Base-by-base conservation (phyloP, 495 filamentous ascomycete genomes). In the Penicillium chermesinum region DNA sequence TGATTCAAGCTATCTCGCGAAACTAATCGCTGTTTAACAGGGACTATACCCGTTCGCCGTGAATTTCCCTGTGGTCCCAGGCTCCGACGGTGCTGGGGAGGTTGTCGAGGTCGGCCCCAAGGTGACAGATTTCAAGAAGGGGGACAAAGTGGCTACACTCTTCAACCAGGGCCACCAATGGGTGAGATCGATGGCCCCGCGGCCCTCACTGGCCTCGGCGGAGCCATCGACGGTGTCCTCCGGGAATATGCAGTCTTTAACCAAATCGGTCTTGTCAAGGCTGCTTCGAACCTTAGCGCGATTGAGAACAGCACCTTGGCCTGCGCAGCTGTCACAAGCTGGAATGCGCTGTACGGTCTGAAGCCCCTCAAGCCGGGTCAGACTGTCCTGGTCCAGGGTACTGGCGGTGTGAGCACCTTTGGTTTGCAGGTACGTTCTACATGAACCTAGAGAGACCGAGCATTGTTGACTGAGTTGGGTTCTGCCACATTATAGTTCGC, bases 291-390 rank as follows among this genome's bases (percentile, higher is more conserved):
- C 50, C 70, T 91, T 9, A 75, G 67, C 52, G 74, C 74, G 18
- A 49, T 78, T 7, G 85, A 93, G 61, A 82, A 77, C 2, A 76
- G 79, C 38, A 86, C 86, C 0, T 70, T 95, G 6, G 55, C 75
- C 0, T 93, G 88, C 52, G 88, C 89, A 0, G 89, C 72, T 1
- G 52, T 93, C 39, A 93, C 89, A 2, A 81, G 80, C 10, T 95
- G 89, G 88, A 93, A 93, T 50, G 85, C 80, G 6, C 68, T 95
- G 3, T 93, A 86, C 50, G 89, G 87, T 0, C 50, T 91, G 30
- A 82, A 74, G 62, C 58, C 66, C 0, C 52, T 93, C 46, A 79
- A 76, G 63, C 80, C 84, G 0, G 89, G 88, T 1, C 72, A 91
- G 43, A 72, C 65, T 2, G 86, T 95, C 1, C 63, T 95, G 16